Conservation (phyloP, 2,329 filamentous ascomycete species). For the Xylaria sp. region DNA sequence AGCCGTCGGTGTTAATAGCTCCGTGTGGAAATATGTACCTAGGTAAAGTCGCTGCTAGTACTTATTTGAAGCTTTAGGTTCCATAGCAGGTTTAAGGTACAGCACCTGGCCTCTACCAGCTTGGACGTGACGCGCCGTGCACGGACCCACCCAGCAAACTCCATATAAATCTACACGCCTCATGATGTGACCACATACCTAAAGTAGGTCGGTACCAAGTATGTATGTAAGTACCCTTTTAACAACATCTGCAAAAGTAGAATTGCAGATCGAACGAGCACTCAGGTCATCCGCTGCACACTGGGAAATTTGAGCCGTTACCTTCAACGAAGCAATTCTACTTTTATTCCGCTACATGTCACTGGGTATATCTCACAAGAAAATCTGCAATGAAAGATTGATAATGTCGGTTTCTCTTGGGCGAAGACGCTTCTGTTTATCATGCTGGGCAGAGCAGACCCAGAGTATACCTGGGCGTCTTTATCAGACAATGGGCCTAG, state of each 20-base stretch:
- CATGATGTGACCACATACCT: neutral
- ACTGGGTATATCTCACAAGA: slow-evolving; percentile 13
- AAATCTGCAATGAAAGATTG: slow-evolving; percentile 33
- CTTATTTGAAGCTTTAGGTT: slow-evolving; percentile 1
- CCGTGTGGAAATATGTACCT: neutral
- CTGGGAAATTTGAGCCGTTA: neutral
- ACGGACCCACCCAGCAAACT: slow-evolving; percentile 16
- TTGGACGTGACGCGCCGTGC: slow-evolving; percentile 38
- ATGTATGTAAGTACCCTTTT: neutral
- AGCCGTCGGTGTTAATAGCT: slow-evolving; percentile 4
- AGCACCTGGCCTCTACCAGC: slow-evolving; percentile 5
- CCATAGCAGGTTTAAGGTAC: neutral
- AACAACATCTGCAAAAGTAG: neutral
- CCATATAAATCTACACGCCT: neutral
- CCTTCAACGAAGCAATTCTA: slow-evolving; percentile 4
- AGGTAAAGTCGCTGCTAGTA: slow-evolving; percentile 4
- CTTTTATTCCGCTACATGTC: slow-evolving; percentile 23
- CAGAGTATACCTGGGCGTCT: slow-evolving; percentile 42
- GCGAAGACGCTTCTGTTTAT: slow-evolving; percentile 44
- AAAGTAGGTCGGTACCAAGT: too few species aligned
- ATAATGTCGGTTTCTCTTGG: slow-evolving; percentile 45
- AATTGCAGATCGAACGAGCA: neutral
- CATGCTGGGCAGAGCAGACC: slow-evolving; percentile 42
- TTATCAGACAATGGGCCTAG: slow-evolving; percentile 45
- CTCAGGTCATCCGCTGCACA: too few species aligned